Evolutionary conservation across 257 asterid species (phyloP).

Genomic region (Osmanthus fragrans): DNA sequence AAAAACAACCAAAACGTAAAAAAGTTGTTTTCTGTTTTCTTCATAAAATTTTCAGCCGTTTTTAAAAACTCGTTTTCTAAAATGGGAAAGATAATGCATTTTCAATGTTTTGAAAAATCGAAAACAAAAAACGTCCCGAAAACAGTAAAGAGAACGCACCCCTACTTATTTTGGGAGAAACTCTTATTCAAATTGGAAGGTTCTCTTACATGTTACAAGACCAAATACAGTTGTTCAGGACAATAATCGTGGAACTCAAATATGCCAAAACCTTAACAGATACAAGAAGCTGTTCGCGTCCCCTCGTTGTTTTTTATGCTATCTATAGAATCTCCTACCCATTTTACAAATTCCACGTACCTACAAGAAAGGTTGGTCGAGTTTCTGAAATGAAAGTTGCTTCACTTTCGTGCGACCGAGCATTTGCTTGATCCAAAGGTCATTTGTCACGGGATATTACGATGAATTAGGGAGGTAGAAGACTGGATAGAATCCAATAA

Average conservation of each 20-base stretch:
- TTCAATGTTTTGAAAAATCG: too few species aligned
- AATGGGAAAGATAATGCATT: too few species aligned
- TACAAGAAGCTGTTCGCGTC: constrained; percentile 65
- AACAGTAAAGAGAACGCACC: too few species aligned
- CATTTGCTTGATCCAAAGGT: background rate
- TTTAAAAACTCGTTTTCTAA: too few species aligned
- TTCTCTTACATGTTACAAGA: constrained; percentile 80
- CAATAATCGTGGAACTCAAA: constrained; percentile 76
- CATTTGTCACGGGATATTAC: constrained; percentile 45
- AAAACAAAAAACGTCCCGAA: too few species aligned
- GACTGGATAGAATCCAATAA: constrained; percentile 59
- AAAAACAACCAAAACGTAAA: too few species aligned
- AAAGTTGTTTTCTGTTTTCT: too few species aligned
- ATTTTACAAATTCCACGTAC: constrained; percentile 83
- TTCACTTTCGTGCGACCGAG: background rate
- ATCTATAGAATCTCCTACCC: constrained; percentile 79
- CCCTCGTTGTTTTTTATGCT: constrained; percentile 71
- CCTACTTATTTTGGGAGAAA: too few species aligned
- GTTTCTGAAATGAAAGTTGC: too few species aligned
- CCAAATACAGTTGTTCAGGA: constrained; percentile 72
- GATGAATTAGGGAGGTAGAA: constrained; percentile 94
- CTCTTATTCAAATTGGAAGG: constrained; percentile 65
- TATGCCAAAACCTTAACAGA: constrained; percentile 63
- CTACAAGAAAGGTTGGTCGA: constrained; percentile 70
- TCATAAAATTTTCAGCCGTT: too few species aligned